These are phyloP conservation scores for Alternaria sp. DNA, from an alignment of 2,329 filamentous ascomycete species.

Conservation along the genomic window DNA sequence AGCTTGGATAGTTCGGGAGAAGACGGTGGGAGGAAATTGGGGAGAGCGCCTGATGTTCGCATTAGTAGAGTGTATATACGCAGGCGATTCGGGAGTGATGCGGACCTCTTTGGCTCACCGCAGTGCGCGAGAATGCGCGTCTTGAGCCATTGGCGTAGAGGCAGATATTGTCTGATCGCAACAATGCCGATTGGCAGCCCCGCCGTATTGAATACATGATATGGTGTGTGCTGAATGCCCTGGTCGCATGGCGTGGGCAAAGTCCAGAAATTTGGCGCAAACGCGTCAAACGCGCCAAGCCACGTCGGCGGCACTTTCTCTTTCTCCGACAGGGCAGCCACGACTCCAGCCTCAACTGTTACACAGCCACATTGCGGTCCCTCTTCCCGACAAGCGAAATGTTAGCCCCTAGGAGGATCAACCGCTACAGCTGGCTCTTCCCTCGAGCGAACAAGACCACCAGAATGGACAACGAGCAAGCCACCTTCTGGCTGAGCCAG, in stretches of 20 bases:
- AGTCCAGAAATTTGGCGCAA: conserved; percentile 28
- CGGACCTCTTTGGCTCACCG: conserved; percentile 33
- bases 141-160: conserved; percentile 28
- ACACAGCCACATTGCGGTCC: conserved; percentile 22
- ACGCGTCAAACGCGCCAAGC: conserved; percentile 38
- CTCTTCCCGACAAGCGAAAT: conserved; percentile 14
- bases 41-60: conserved; percentile 42
- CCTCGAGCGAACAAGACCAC: conserved; percentile 19
- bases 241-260: conserved; percentile 2
- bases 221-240: conserved; percentile 3
- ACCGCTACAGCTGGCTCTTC: conserved; percentile 28
- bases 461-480: conserved; percentile 60
- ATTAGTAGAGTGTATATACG: conserved; percentile 2
- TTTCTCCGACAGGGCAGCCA: conserved; percentile 7
- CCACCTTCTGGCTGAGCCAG: conserved; percentile 64
- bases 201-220: conserved; percentile 43
- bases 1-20: conserved; percentile 50
- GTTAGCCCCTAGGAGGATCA: conserved; percentile 11
- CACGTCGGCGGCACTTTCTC: not conserved
- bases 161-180: conserved; percentile 13
- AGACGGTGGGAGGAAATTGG: conserved; percentile 51
- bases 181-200: conserved; percentile 36
- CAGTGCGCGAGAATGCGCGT: conserved; percentile 40
- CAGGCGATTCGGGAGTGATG: not conserved
- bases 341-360: conserved; percentile 8